Base-by-base conservation (phyloP, 352 stramenopile genomes). In the Pythium plurisporium region DNA sequence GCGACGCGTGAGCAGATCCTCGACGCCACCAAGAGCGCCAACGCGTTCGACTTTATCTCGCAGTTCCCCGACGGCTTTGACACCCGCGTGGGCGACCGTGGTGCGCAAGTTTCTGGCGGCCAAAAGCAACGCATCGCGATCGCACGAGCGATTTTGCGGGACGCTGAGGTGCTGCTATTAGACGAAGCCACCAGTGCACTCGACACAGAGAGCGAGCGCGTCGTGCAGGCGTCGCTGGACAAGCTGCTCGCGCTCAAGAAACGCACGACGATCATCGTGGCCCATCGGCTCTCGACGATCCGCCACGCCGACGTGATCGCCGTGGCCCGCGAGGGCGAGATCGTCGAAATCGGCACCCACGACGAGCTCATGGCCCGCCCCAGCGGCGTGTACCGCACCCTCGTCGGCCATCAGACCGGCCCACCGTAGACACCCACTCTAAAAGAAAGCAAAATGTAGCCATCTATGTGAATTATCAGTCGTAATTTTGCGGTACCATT, bases 81-180 rank as follows among this genome's bases (percentile, higher is more conserved):
- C 17, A 53, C 45, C 29, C 27, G 27, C 31, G 45, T 53, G n/a
- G 45, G 45, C 29, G 45, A 53, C 17, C 40, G 42, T 19, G 45
- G 45, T 30, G 31, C 42, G 9, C 42, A 27, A 6, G 27, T 53
- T 17, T 82, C 69, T 0, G 79, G 79, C 2, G 74, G 81, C 33
- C 81, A 91, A 49, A 70, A 76, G 59, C 79, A 87, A 55, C 75
- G 95, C 1, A 86, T 98, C 48, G 87, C 89, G 6, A 97, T 99
- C 50, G 93, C 95, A 3, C 79, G 96, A 19, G 45, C 45, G 45
- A 29, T 53, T 5, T 27, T 53, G 4, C 45, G 44, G 5, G 38
- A 51, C 29, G 26, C 44, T 3, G 38, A 51, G 27, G 38, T 51
- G 2, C 29, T 51, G 10, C 26, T 51, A n/a, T 27, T 51, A 6